A percentile compares a stretch with the other conserved stretches of the same genome.
These are phyloP conservation scores for Testicularia cyperi DNA, from an alignment of 1,284 basidiomycete genomes.

Conservation along the genomic window DNA sequence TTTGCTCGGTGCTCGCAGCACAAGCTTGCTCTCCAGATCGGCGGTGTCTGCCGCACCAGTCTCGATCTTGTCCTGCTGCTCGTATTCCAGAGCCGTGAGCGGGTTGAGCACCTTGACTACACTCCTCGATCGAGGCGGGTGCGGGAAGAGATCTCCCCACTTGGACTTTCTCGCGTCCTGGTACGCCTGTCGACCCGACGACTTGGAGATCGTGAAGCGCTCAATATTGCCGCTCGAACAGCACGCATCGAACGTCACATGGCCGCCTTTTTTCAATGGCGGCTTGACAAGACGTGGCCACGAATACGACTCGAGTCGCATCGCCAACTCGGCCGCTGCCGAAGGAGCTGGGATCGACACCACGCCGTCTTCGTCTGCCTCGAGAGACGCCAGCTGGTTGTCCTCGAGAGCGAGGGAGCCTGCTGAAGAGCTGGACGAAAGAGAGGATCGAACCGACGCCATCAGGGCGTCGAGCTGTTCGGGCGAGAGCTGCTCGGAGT, in stretches of 20 bases:
- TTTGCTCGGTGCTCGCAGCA: slow-evolving; percentile 11
- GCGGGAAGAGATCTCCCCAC: slow-evolving; percentile 96
- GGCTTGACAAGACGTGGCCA: slow-evolving; percentile 91
- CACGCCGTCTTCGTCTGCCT: neutral
- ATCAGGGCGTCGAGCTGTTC: slow-evolving; percentile 32
- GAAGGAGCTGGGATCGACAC: slow-evolving; percentile 2
- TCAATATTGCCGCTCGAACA: slow-evolving; percentile 80
- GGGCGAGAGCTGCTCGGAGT: slow-evolving; percentile 3
- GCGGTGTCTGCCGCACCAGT: too few relatives aligned
- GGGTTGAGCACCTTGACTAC: slow-evolving; percentile 28
- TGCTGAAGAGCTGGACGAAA: neutral
- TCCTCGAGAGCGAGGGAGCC: too few relatives aligned
- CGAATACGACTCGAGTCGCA: slow-evolving; percentile 40
- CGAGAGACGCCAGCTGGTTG: too few relatives aligned
- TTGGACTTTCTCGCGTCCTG: slow-evolving; percentile 89
- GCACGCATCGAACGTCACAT: slow-evolving; percentile 89
- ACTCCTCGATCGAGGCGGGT: slow-evolving; percentile 58
- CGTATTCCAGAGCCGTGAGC: slow-evolving; percentile 13
- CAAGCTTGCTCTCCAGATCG: slow-evolving; percentile 3
- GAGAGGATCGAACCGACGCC: slow-evolving; percentile 12
- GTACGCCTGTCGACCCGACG: slow-evolving; percentile 88
- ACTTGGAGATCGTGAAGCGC: slow-evolving; percentile 84
- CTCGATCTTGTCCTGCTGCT: neutral
- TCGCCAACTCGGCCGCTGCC: slow-evolving; percentile 18
- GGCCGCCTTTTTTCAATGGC: slow-evolving; percentile 86